Evolutionary conservation across 345 rosid species (phyloP), one percentile per base, ranked within the genome.

Genomic region (Limnanthes douglasii): DNA sequence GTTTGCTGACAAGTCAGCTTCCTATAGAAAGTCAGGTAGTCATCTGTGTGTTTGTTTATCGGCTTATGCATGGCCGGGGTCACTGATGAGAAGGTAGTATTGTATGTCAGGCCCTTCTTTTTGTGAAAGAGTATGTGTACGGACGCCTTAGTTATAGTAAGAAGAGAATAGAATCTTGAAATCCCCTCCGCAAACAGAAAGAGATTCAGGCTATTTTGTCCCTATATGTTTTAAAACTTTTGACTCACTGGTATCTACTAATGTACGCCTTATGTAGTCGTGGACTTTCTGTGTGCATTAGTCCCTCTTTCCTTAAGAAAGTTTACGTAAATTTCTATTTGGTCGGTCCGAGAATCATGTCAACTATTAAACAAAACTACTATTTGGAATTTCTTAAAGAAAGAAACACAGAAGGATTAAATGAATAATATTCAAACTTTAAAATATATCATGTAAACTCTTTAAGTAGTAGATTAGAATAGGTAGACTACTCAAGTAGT

Each of bases 11-110:
- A 35, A 73, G 90, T 56, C 97, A 88, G 59, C 97, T 88, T 37
- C 97, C 97, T 22, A 83, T 88, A 28, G 95, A 88, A 74, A 88
- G 97, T 66, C 97, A 88, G 95, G 95, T 88, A 62, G 53, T 6
- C 41, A 12, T 33, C 50, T 42, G 17, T 28, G 28, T 37, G 34
- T 30, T 44, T 21, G 38, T 32, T 15, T 30, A 20, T 21, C 42
- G 31, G 33, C 52, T 34, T 50, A 27, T n/a, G n/a, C n/a, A n/a
- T n/a, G n/a, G n/a, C n/a, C n/a, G n/a, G n/a, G n/a, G n/a, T n/a
- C n/a, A n/a, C n/a, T n/a, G n/a, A n/a, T n/a, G n/a, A n/a, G n/a
- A n/a, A n/a, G n/a, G n/a, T n/a, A n/a, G n/a, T n/a, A n/a, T n/a
- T n/a, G n/a, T n/a, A n/a, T n/a, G n/a, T n/a, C n/a, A n/a, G n/a